Percentiles rank a stretch among this genome's conserved stretches.
phyloP scores from a whole-genome alignment of 1,284 basidiomycete genomes.

The Cryptococcus sp. region DNA sequence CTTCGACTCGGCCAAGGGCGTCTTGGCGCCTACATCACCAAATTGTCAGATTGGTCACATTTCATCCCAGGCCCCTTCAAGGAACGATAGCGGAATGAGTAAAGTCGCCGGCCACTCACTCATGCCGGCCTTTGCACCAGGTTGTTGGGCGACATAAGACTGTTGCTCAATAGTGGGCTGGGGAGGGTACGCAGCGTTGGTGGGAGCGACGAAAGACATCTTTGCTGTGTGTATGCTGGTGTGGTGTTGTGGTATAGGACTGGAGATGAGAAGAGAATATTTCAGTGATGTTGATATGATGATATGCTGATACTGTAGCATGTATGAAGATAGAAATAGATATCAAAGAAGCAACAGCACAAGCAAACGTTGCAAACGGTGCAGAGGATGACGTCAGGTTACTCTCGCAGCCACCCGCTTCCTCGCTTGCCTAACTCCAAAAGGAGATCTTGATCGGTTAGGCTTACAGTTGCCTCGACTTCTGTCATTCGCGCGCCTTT shows the following conservation, averaged over 20 bases:
- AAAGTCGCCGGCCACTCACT: slow-evolving; percentile 24
- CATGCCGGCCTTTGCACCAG: slow-evolving; percentile 32
- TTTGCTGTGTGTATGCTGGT: slow-evolving; percentile 3
- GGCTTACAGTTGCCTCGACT: no score
- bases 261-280: background rate
- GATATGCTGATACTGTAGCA: background rate
- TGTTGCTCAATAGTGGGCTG: slow-evolving; percentile 36
- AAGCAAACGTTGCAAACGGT: no score
- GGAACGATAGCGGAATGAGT: background rate
- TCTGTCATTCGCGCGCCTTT: no score
- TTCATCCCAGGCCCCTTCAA: no score
- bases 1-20: slow-evolving; percentile 13
- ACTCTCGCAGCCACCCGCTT: no score
- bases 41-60: no score
- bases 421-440: no score
- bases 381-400: no score
- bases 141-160: slow-evolving; percentile 34
- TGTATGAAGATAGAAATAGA: no score
- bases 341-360: no score
- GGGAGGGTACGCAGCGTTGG: slow-evolving; percentile 7
- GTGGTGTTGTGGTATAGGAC: background rate
- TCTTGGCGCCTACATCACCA: background rate
- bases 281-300: background rate
- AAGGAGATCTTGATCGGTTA: no score
- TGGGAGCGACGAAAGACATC: slow-evolving; percentile 8